Conservation (phyloP, 75 land plant genomes). For the Azolla pinnata region DNA sequence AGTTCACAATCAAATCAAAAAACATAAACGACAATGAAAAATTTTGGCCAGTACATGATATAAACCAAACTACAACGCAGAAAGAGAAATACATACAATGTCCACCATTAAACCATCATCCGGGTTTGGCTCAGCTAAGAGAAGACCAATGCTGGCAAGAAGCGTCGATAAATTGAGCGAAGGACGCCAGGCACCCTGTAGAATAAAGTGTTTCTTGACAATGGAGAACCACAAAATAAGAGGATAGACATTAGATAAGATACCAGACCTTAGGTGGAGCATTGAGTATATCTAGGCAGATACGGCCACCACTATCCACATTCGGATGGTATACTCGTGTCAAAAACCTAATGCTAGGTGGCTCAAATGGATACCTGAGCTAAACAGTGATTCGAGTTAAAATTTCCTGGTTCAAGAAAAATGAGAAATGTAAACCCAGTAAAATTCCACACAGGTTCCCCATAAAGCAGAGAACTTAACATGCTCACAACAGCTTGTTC, state of each 20-base stretch:
- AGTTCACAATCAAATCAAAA: neutral
- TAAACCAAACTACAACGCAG: neutral
- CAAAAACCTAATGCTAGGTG: constrained; percentile 67
- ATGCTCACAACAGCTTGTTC: too few species aligned
- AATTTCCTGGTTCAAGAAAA: too few species aligned
- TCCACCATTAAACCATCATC: constrained; percentile 95
- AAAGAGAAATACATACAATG: constrained; percentile 43
- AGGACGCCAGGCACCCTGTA: constrained; percentile 85
- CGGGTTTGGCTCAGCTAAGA: constrained; percentile 81
- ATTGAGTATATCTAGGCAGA: constrained; percentile 86
- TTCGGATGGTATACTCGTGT: constrained; percentile 94
- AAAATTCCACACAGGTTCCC: too few species aligned
- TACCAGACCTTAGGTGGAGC: constrained; percentile 75
- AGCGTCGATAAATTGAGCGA: constrained; percentile 76
- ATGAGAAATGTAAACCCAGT: too few species aligned
- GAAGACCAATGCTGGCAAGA: constrained; percentile 67
- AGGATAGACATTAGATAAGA: neutral
- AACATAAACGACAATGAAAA: neutral
- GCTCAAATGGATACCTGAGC: constrained; percentile 88
- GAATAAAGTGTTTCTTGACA: neutral
- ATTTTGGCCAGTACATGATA: neutral
- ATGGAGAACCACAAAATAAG: constrained; percentile 4
- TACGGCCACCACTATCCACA: constrained; percentile 86
- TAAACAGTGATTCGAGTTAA: too few species aligned
- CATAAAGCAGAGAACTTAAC: too few species aligned